Evolutionary conservation across 2,329 filamentous ascomycete genomes (phyloP).

Genomic region (Aspergillaceae sp.): DNA sequence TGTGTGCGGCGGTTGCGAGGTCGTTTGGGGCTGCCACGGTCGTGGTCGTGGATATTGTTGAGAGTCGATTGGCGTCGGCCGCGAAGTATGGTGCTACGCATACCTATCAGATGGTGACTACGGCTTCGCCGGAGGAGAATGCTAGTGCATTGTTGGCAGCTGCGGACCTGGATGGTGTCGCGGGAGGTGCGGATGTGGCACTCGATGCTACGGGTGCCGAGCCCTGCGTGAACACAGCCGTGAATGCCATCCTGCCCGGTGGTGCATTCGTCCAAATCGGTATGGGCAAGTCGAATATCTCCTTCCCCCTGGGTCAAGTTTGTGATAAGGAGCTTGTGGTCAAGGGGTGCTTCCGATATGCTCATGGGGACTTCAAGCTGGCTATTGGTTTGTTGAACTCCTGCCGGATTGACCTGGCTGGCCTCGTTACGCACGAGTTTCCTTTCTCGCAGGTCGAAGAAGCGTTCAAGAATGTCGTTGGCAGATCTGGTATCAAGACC

Average conservation of each 20-base stretch:
- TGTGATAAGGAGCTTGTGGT: slow-evolving; percentile 79
- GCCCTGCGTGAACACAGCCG: slow-evolving; percentile 60
- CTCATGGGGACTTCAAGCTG: slow-evolving; percentile 70
- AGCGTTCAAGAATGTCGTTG: slow-evolving; percentile 75
- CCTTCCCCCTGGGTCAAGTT: slow-evolving; percentile 58
- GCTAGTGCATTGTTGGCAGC: slow-evolving; percentile 55
- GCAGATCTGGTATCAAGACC: slow-evolving; percentile 51
- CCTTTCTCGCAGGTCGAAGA: slow-evolving; percentile 69
- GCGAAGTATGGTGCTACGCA: slow-evolving; percentile 49
- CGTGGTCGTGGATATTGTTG: slow-evolving; percentile 65
- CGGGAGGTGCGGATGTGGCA: slow-evolving; percentile 66
- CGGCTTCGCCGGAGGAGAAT: slow-evolving; percentile 58
- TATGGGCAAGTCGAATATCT: slow-evolving; percentile 76
- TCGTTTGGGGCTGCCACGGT: slow-evolving; percentile 72
- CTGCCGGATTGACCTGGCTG: slow-evolving; percentile 61
- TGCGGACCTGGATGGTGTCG: slow-evolving; percentile 53
- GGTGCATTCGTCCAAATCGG: slow-evolving; percentile 73
- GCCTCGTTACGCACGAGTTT: slow-evolving; percentile 65
- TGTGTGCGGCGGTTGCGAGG: slow-evolving; percentile 72
- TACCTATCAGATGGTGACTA: slow-evolving; percentile 48
- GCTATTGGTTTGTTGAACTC: slow-evolving; percentile 61
- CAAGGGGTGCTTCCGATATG: slow-evolving; percentile 80
- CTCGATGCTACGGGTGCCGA: slow-evolving; percentile 71
- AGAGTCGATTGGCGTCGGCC: slow-evolving; percentile 62
- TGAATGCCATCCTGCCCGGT: slow-evolving; percentile 58